Conservation (phyloP, 208 protist genomes). For the Tritrichomonas foetus region DNA sequence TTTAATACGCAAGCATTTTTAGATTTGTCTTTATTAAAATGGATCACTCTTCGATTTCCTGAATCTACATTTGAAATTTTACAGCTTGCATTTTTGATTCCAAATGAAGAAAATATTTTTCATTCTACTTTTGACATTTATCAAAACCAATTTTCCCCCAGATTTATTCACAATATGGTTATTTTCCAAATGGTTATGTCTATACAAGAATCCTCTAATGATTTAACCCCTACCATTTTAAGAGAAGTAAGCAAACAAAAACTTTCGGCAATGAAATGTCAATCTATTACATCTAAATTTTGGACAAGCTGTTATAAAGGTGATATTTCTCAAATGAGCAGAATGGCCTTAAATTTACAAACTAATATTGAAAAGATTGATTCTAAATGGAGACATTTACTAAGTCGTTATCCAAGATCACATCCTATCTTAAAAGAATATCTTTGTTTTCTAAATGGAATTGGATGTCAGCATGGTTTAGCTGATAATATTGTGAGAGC, state of each 20-base stretch:
- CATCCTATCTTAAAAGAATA: background rate
- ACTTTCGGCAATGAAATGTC: background rate
- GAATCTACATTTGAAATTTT: too few relatives aligned
- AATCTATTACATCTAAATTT: background rate
- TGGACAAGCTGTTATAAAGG: background rate
- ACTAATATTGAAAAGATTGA: background rate
- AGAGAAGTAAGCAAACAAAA: background rate
- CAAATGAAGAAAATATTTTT: too few relatives aligned
- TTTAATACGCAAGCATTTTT: too few relatives aligned
- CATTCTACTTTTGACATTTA: too few relatives aligned
- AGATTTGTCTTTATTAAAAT: too few relatives aligned
- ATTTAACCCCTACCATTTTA: background rate
- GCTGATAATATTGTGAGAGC: too few relatives aligned
- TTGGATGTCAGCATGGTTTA: background rate
- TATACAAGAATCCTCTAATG: constrained; percentile 13
- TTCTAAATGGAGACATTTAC: background rate
- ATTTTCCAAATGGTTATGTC: too few relatives aligned
- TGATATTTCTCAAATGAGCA: background rate
- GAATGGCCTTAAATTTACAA: background rate
- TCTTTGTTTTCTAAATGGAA: background rate
- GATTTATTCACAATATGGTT: too few relatives aligned
- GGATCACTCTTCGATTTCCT: too few relatives aligned
- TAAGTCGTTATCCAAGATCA: background rate
- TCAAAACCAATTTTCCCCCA: too few relatives aligned
- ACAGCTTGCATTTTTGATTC: too few relatives aligned